Evolutionary conservation across 1,284 basidiomycete genomes (phyloP).

Genomic region (Gomphus bonarii): DNA sequence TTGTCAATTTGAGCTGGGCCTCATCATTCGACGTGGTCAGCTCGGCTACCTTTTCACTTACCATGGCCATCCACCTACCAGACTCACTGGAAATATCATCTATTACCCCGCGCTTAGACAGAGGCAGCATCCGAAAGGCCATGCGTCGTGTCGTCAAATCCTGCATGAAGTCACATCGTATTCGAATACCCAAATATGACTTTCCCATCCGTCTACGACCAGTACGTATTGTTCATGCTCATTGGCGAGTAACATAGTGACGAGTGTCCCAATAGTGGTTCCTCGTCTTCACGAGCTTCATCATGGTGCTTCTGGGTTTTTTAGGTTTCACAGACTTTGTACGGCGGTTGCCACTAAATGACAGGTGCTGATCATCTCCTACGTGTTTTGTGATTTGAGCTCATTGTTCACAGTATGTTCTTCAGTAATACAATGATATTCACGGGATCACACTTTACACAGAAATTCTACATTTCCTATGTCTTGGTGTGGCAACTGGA

Average conservation of each 20-base stretch:
- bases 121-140: neutral
- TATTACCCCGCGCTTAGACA: neutral
- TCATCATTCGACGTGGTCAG: neutral
- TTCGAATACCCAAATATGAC: slow-evolving; percentile 54
- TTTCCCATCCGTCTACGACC: slow-evolving; percentile 64
- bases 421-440: neutral
- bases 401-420: neutral
- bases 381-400: slow-evolving; percentile 23
- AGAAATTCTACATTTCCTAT: slow-evolving; percentile 72
- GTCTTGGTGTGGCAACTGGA: slow-evolving; percentile 66
- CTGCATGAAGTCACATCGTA: slow-evolving; percentile 45
- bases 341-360: slow-evolving; percentile 59
- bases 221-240: slow-evolving; percentile 30
- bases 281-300: slow-evolving; percentile 47
- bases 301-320: slow-evolving; percentile 59
- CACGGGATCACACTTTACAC: neutral
- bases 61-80: neutral
- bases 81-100: neutral
- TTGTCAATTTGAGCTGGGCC: slow-evolving; percentile 1
- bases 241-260: slow-evolving; percentile 8
- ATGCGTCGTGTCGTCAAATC: slow-evolving; percentile 26
- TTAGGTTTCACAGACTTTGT: slow-evolving; percentile 66
- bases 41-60: neutral
- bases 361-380: slow-evolving; percentile 32
- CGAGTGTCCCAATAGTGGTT: slow-evolving; percentile 49